Percentiles rank a stretch among this genome's conserved stretches.
Conservation (phyloP, 176 grass and related monocot species). For the Otatea glauca region DNA sequence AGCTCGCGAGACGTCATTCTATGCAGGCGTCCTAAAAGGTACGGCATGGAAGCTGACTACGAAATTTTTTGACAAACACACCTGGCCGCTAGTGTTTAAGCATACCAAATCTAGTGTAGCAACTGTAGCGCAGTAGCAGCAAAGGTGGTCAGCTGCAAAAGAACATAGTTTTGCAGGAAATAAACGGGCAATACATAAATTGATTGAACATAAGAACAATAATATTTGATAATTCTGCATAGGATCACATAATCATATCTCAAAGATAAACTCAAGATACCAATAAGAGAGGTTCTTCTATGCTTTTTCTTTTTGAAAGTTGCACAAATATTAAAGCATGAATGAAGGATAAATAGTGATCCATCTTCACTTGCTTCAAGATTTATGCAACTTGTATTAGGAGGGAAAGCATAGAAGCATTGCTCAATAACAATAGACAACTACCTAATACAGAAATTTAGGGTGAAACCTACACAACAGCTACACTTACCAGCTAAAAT, state of each 20-base stretch:
- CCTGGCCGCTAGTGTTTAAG: neutral
- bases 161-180: neutral
- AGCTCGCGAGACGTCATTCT: neutral
- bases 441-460: conserved; percentile 34
- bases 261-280: conserved; percentile 41
- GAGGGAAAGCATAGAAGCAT: too few species aligned
- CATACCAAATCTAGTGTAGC: too few species aligned
- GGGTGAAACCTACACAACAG: conserved; percentile 45
- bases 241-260: conserved; percentile 36
- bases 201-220: conserved; percentile 11
- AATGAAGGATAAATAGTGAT: too few species aligned
- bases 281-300: neutral
- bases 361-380: too few species aligned
- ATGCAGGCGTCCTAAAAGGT: neutral
- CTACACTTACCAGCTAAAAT: conserved; percentile 47
- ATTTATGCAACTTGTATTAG: too few species aligned
- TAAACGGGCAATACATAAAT: neutral
- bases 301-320: too few species aligned
- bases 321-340: too few species aligned
- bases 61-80: neutral
- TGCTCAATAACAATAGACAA: neutral
- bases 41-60: neutral
- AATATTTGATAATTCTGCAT: conserved; percentile 8
- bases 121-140: too few species aligned
- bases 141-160: neutral